Percentiles rank a stretch among this genome's conserved stretches.
Conservation (phyloP, 768 basidiomycete species). For the Melanogaster broomeanus region DNA sequence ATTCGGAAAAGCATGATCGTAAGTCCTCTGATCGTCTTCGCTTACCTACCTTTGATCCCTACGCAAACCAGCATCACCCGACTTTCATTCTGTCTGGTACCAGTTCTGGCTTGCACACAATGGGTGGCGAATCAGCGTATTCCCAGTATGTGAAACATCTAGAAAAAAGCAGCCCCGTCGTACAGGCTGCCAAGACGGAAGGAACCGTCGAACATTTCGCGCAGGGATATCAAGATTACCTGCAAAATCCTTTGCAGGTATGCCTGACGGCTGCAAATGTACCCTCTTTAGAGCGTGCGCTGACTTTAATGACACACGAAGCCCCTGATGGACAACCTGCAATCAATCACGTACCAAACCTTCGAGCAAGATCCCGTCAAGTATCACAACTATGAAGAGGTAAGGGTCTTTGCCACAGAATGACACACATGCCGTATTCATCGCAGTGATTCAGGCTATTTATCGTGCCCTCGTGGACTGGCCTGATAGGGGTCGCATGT, state of each 20-base stretch:
- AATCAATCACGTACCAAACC: constrained; percentile 93
- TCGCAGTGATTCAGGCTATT: constrained; percentile 58
- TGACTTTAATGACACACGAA: constrained; percentile 32
- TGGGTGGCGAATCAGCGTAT: constrained; percentile 87
- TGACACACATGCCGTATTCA: constrained; percentile 8
- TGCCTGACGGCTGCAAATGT: constrained; percentile 16
- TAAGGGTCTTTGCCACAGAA: constrained; percentile 28
- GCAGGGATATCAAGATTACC: constrained; percentile 90
- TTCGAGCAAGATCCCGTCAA: constrained; percentile 99
- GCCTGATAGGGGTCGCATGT: constrained; percentile 63
- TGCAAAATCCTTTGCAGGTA: constrained; percentile 94
- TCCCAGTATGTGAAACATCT: constrained; percentile 85
- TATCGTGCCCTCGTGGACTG: constrained; percentile 78
- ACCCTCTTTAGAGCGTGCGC: constrained; percentile 1
- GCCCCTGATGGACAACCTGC: constrained; percentile 97
- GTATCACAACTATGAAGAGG: constrained; percentile 94
- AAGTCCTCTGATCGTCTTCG: constrained; percentile 29
- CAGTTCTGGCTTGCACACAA: constrained; percentile 60
- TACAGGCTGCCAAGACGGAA: constrained; percentile 60
- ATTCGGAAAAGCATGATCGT: constrained; percentile 88
- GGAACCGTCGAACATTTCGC: constrained; percentile 90
- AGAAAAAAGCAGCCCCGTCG: constrained; percentile 72
- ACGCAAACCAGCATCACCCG: constrained; percentile 71
- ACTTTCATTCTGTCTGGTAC: constrained; percentile 80
- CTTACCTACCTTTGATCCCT: constrained; percentile 21